These are phyloP conservation scores for Sugiyamaella smithiae DNA, from an alignment of 805 yeast genomes.

Conservation along the genomic window DNA sequence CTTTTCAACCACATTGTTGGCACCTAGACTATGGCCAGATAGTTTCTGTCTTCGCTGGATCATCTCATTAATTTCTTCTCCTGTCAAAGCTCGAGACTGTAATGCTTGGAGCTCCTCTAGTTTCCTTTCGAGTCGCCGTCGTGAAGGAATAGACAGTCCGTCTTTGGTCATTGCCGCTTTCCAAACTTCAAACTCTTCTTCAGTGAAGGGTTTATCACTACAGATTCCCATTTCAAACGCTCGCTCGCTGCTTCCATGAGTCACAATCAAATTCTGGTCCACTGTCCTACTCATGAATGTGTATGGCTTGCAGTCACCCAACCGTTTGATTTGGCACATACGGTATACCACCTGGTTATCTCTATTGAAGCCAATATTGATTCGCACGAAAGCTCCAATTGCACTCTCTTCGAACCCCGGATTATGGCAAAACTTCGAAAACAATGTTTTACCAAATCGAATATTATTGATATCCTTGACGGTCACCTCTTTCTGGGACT, in stretches of 20 bases:
- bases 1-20: constrained; percentile 73
- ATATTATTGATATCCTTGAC: constrained; percentile 67
- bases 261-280: constrained; percentile 61
- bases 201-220: constrained; percentile 71
- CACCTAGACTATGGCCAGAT: constrained; percentile 55
- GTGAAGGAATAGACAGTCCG: constrained; percentile 55
- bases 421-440: constrained; percentile 73
- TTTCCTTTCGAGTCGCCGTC: constrained; percentile 63
- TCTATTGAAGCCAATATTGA: constrained; percentile 72
- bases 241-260: constrained; percentile 77
- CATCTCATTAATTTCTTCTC: constrained; percentile 70
- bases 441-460: constrained; percentile 72
- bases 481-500: constrained; percentile 42
- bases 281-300: constrained; percentile 49
- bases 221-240: constrained; percentile 74
- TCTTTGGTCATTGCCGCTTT: constrained; percentile 57
- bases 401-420: constrained; percentile 73
- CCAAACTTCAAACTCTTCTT: constrained; percentile 73
- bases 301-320: constrained; percentile 49
- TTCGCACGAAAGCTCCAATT: constrained; percentile 73
- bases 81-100: constrained; percentile 63
- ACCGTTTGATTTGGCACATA: constrained; percentile 74
- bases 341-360: constrained; percentile 68
- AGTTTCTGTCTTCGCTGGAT: constrained; percentile 68
- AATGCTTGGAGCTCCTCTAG: constrained; percentile 59